Conservation (phyloP, 345 rosid species). For the Boechera stricta region DNA sequence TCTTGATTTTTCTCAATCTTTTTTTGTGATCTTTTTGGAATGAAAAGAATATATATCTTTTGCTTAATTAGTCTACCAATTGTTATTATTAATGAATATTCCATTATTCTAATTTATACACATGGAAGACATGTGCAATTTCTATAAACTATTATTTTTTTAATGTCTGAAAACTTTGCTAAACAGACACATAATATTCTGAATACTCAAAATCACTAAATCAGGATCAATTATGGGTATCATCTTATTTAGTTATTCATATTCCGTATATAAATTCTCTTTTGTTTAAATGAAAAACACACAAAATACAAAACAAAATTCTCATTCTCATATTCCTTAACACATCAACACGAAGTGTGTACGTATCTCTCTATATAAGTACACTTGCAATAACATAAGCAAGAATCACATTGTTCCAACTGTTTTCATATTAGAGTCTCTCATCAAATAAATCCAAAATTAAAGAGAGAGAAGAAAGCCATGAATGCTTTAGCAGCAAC, state of each 20-base stretch:
- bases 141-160: background rate
- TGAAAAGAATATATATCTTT: background rate
- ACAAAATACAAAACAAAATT: background rate
- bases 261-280: conserved; percentile 27
- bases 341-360: conserved; percentile 22
- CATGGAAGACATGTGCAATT: conserved; percentile 19
- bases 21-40: background rate
- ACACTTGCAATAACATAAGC: conserved; percentile 28
- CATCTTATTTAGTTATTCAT: conserved; percentile 20
- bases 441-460: conserved; percentile 18
- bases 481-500: conserved; percentile 98
- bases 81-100: background rate
- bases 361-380: conserved; percentile 34
- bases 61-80: background rate
- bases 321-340: background rate
- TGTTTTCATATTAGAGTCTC: conserved; percentile 17
- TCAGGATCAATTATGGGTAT: conserved; percentile 35
- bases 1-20: background rate
- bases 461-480: conserved; percentile 20
- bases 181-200: background rate
- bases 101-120: background rate
- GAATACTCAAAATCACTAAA: conserved; percentile 34
- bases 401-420: conserved; percentile 26
- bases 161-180: background rate
- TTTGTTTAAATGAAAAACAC: background rate